Evolutionary conservation across 768 basidiomycete genomes (phyloP).

Genomic region (Mycena floridula): DNA sequence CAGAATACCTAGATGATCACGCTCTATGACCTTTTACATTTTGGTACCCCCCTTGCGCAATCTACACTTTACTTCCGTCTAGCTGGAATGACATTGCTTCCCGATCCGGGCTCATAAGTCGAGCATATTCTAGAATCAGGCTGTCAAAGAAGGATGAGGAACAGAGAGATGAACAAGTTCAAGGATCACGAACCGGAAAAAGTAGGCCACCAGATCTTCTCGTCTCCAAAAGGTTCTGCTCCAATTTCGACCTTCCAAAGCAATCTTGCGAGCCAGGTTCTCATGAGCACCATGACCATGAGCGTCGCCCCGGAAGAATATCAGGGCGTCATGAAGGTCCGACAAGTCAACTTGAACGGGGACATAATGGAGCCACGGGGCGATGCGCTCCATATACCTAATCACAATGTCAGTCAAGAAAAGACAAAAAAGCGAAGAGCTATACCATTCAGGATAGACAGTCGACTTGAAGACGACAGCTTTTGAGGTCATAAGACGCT

Average conservation of each 20-base stretch:
- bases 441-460: conserved; percentile 61
- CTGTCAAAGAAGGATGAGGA: conserved; percentile 17
- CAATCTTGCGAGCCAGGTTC: conserved; percentile 50
- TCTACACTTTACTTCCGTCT: no score
- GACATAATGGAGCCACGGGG: conserved; percentile 70
- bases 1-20: no score
- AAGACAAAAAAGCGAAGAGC: conserved; percentile 9
- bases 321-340: conserved; percentile 63
- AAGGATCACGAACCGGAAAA: conserved; percentile 33
- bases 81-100: conserved; percentile 6
- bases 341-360: conserved; percentile 58
- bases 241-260: conserved; percentile 50
- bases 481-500: conserved; percentile 52
- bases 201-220: conserved; percentile 55
- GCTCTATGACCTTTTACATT: no score
- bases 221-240: conserved; percentile 50
- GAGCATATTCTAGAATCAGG: conserved; percentile 47
- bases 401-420: background rate
- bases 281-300: conserved; percentile 51
- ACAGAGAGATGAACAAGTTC: background rate
- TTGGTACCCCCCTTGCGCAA: no score
- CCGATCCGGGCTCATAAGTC: conserved; percentile 42
- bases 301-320: conserved; percentile 65
- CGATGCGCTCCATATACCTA: conserved; percentile 48
- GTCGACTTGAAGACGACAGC: conserved; percentile 59